Evolutionary conservation across 2,329 filamentous ascomycete species (phyloP), one percentile per base, ranked within the genome.

Genomic region (Exophiala aquamarina): DNA sequence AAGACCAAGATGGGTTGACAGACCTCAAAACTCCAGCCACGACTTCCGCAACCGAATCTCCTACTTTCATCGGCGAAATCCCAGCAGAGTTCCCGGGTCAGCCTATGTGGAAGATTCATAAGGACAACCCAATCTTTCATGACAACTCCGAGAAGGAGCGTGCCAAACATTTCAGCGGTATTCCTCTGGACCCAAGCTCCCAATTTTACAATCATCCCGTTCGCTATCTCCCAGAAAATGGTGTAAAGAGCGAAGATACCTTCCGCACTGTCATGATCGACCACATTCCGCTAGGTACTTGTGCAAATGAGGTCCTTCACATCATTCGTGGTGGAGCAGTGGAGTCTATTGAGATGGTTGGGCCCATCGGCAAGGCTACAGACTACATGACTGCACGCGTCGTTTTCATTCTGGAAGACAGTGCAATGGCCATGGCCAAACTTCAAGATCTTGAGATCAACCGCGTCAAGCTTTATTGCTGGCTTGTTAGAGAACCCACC

Each of bases 191-290:
- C 15, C 32, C 19, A 3, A 44, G 40, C 13, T 44, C 43, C 21
- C 42, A 47, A 4, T 58, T 58, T 37, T 31, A 36, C 14, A 33
- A 42, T 15, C 50, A 56, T 35, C 54, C 55, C 7, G 53, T 58
- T 20, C 53, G 55, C 18, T 58, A 52, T 26, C 41, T 58, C 7
- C 56, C 56, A n/a, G 50, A 55, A 17, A 37, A 51, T 35, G 47
- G 42, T 10, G 57, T 44, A 13, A 35, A 20, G 11, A 44, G 23
- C 11, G 15, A 33, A n/a, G 51, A 59, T 28, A 34, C 49, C 9
- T 58, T 51, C 44, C 57, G 57, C 17, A 59, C 57, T 14, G 56
- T 59, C 38, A 58, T 58, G 57, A 48, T 59, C 14, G 54, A 59
- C 31, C 38, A 45, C 19, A 59, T 59, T 41, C 57, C 57, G 3